Conservation (phyloP, 768 basidiomycete species). For the Termitomyces sp. region DNA sequence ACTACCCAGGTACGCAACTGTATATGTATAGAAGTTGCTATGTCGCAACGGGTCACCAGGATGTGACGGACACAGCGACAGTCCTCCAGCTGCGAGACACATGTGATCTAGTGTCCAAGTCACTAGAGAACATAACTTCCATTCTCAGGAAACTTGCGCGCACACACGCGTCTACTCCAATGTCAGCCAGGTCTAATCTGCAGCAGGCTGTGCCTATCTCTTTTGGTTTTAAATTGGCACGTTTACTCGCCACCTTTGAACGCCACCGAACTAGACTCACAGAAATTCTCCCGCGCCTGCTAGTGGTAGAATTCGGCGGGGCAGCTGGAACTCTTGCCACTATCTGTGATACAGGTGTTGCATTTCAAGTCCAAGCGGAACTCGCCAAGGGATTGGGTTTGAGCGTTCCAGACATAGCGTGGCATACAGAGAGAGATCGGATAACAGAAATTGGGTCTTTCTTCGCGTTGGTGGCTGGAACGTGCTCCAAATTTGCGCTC, state of each 20-base stretch:
- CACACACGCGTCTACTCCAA: slow-evolving; percentile 33
- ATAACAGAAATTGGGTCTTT: slow-evolving; percentile 40
- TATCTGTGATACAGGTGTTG: slow-evolving; percentile 34
- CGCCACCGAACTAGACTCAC: slow-evolving; percentile 34
- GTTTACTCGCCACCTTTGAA: slow-evolving; percentile 39
- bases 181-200: slow-evolving; percentile 44
- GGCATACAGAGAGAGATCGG: slow-evolving; percentile 42
- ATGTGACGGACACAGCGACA: slow-evolving; percentile 46
- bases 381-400: slow-evolving; percentile 26
- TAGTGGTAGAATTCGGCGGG: slow-evolving; percentile 42
- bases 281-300: slow-evolving; percentile 32
- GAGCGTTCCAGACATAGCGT: slow-evolving; percentile 29
- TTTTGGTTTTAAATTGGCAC: slow-evolving; percentile 43
- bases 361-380: slow-evolving; percentile 27
- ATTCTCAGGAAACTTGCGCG: slow-evolving; percentile 25
- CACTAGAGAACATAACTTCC: slow-evolving; percentile 25
- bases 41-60: slow-evolving; percentile 23
- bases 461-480: slow-evolving; percentile 40
- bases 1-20: slow-evolving; percentile 37
- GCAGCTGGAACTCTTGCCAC: slow-evolving; percentile 45
- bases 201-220: slow-evolving; percentile 47
- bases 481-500: slow-evolving; percentile 42
- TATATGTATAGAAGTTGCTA: neutral
- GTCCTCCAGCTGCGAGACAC: slow-evolving; percentile 39
- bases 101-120: slow-evolving; percentile 25